phyloP scores from a whole-genome alignment of 441 rosid species.

The Gossypium schwendimanii region DNA sequence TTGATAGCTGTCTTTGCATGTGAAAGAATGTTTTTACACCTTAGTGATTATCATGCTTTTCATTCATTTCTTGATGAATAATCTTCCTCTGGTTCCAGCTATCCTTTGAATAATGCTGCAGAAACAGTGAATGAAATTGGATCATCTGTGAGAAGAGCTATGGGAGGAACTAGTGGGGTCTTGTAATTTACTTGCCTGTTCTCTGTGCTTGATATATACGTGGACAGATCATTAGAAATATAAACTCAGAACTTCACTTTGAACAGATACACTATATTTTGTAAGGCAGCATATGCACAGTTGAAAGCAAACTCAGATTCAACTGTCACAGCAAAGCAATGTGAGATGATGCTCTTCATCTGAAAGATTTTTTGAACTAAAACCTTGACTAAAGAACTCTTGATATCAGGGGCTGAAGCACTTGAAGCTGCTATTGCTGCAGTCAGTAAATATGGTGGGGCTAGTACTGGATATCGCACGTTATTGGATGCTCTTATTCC shows the following conservation, averaged over 20 bases:
- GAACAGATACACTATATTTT: constrained; percentile 68
- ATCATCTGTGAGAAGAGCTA: constrained; percentile 69
- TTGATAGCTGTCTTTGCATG: not conserved
- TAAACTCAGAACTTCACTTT: constrained; percentile 4
- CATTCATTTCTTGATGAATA: constrained; percentile 2
- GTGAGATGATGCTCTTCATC: constrained; percentile 41
- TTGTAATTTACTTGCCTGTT: constrained; percentile 37
- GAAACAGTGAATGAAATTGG: constrained; percentile 91
- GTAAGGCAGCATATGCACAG: constrained; percentile 81
- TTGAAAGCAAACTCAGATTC: constrained; percentile 48
- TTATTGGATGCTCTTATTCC: constrained; percentile 91
- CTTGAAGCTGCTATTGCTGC: constrained; percentile 76
- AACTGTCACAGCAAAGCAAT: constrained; percentile 53
- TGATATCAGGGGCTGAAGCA: constrained; percentile 72
- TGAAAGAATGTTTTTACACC: not conserved
- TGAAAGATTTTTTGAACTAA: constrained; percentile 1
- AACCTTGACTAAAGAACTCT: constrained; percentile 8
- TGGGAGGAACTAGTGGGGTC: constrained; percentile 98
- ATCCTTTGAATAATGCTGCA: constrained; percentile 83
- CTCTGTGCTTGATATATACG: constrained; percentile 7
- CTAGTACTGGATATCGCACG: constrained; percentile 82
- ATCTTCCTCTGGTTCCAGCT: constrained; percentile 42
- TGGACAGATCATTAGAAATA: constrained; percentile 2
- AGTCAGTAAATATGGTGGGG: constrained; percentile 89
- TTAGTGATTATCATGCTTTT: not conserved